Evolutionary conservation across 208 protist genomes (phyloP), one percentile per base, ranked within the genome.

Genomic region (Leishmania major): DNA sequence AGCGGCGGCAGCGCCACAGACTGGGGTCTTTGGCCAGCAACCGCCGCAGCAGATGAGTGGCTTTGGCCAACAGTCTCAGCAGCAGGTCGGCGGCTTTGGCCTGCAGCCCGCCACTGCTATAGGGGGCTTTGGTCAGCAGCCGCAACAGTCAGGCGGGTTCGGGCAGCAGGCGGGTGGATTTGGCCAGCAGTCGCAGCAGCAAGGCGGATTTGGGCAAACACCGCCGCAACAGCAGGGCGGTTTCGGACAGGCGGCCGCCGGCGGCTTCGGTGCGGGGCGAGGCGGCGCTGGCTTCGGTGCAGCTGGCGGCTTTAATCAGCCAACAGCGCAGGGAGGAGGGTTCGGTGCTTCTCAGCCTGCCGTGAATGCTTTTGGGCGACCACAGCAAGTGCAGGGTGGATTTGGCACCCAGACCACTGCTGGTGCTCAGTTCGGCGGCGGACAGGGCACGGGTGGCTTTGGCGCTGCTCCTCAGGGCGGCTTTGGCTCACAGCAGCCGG

Each of bases 61-160:
- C 37, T 94, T 94, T 78, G 88, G 85, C 69, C 89, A 92, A 83
- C 57, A 77, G 31, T 53, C 71, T 15, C 62, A 74, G 47, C 71
- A 75, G 47, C 47, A 75, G 51, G 45, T 17, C 53, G 82, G 84
- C 13, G 87, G 85, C 43, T 91, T 91, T 78, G 90, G 90, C 6
- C 89, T 90, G 71, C 85, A 71, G 40, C 62, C 84, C 45, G 70
- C 49, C 8, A 66, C 35, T 31, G 67, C 70, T 25, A 57, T 47
- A 59, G 88, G 86, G 62, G 90, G 88, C 35, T 93, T 93, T 76
- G 88, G 88, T 43, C 87, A 91, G 62, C 71, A 77, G 78, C 75
- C 45, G 28, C 75, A 82, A 51, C 73, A 83, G 78, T 70, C 74
- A 2, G 85, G 83, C 53, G 89, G 88, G 1, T 91, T 93, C 80